Conservation (phyloP, 1,284 basidiomycete species). For the Inonotus hispidus region DNA sequence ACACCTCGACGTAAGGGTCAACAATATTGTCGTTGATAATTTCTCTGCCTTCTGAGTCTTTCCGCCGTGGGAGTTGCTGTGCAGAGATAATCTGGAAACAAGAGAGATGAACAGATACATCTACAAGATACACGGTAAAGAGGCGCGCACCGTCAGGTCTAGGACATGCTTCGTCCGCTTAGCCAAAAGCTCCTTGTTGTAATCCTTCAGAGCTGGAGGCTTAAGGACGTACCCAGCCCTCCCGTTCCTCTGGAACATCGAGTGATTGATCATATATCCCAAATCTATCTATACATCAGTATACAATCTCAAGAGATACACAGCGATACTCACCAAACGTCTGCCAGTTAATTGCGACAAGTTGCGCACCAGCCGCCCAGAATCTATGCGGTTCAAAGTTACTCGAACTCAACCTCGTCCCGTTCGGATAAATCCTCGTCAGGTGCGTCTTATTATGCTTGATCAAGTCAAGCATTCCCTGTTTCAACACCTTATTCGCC, state of each 20-base stretch:
- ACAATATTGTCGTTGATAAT: conserved; percentile 53
- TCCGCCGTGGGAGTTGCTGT: conserved; percentile 83
- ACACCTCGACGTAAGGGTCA: conserved; percentile 78
- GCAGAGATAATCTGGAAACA: conserved; percentile 75
- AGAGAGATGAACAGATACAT: conserved; percentile 1
- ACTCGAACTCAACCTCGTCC: conserved; percentile 72
- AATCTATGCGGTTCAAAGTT: conserved; percentile 90
- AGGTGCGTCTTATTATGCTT: conserved; percentile 87
- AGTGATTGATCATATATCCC: conserved; percentile 87
- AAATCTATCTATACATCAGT: conserved; percentile 46
- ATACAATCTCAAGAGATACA: background rate
- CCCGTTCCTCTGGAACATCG: conserved; percentile 90
- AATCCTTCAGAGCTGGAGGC: conserved; percentile 69
- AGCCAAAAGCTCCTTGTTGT: conserved; percentile 55
- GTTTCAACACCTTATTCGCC: conserved; percentile 63
- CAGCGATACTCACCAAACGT: conserved; percentile 67
- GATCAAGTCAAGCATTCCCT: conserved; percentile 67
- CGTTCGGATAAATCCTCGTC: conserved; percentile 88
- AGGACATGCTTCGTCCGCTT: conserved; percentile 57
- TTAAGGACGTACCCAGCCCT: conserved; percentile 89
- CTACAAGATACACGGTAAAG: background rate
- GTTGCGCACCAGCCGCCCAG: conserved; percentile 88
- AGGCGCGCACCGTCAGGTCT: conserved; percentile 49
- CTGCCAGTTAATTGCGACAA: conserved; percentile 99
- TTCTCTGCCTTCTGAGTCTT: conserved; percentile 60